Evolutionary conservation across 148 eudicot genomes (phyloP), one percentile per base, ranked within the genome.

Genomic region (Camellia sinensis): DNA sequence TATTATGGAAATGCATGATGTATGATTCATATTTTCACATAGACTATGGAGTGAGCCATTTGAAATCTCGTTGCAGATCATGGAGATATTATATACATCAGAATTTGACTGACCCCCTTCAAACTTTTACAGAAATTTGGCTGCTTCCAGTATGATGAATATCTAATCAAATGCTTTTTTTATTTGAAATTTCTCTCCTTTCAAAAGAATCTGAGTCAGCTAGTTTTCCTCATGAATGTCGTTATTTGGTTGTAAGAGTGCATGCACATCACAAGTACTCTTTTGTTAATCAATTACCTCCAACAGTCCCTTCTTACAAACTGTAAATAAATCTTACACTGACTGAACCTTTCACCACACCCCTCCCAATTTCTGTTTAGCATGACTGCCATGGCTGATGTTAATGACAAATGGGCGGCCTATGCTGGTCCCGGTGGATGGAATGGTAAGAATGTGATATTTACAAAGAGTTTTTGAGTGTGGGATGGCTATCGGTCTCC

Each of bases 391-490:
- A 93, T 92, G 82, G 99, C 97, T 77, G 97, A 95, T 86, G 80
- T 93, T 52, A 95, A 95, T 81, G 89, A 95, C 88, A 93, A 92
- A 82, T 95, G 99, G 99, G 99, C 97, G 78, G 81, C 93, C 43
- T 93, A 92, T 82, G 99, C 97, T 19, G 99, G 97, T 79, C 99
- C 99, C 83, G 99, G 99, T 81, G 97, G 97, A 88, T 95, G 99
- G 99, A 95, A 95, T 77, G 99, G 99, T 95, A 88, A 78, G 86
- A 77, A 60, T 82, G 69, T 69, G 67, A 76, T 80, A 45, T 62
- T 84, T 41, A 12, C 7, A 7, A 63, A 62, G 18, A 46, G 6
- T 7, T 29, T 54, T 17, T n/a, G 52, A 59, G n/a, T 71, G 46
- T n/a, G 14, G 41, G 11, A 13, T 50, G 40, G 62, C 53, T 53